phyloP scores from a whole-genome alignment of 805 yeast species.

The Jamesozyma piceae region DNA sequence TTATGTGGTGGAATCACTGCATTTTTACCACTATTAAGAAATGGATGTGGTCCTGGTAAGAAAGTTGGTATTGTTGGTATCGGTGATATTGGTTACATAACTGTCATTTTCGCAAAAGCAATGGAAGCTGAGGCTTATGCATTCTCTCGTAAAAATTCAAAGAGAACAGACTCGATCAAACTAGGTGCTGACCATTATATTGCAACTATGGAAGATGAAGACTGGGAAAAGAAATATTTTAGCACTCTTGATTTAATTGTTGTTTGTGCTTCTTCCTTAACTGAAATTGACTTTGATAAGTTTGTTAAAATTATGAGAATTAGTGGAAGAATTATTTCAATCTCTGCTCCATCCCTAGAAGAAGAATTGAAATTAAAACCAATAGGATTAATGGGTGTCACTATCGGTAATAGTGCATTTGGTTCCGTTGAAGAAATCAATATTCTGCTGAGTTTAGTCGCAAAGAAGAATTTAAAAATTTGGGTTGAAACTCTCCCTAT shows the following conservation, averaged over 20 bases:
- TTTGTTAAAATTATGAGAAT: conserved; percentile 24
- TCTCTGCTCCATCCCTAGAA: conserved; percentile 15
- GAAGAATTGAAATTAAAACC: conserved; percentile 12
- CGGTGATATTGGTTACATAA: conserved; percentile 52
- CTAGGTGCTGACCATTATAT: conserved; percentile 47
- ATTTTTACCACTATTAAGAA: conserved; percentile 54
- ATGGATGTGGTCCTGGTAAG: conserved; percentile 40
- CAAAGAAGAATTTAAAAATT: conserved; percentile 38
- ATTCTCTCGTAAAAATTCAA: conserved; percentile 41
- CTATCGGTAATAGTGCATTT: conserved; percentile 29
- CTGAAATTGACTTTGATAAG: conserved; percentile 32
- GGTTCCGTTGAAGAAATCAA: conserved; percentile 41
- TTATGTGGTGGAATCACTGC: conserved; percentile 74
- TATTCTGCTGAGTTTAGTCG: conserved; percentile 41
- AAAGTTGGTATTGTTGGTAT: conserved; percentile 47
- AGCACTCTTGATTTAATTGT: conserved; percentile 39
- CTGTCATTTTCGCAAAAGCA: conserved; percentile 47
- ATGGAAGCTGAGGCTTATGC: conserved; percentile 53
- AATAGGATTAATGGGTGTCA: conserved; percentile 15
- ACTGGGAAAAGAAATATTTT: conserved; percentile 31
- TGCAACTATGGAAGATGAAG: conserved; percentile 43
- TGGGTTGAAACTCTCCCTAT: conserved; percentile 46
- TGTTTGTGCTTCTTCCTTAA: conserved; percentile 39
- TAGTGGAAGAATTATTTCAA: conserved; percentile 30
- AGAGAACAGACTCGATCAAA: conserved; percentile 39